Evolutionary conservation across 148 eudicot species (phyloP).

Genomic region (Selenicereus undatus): DNA sequence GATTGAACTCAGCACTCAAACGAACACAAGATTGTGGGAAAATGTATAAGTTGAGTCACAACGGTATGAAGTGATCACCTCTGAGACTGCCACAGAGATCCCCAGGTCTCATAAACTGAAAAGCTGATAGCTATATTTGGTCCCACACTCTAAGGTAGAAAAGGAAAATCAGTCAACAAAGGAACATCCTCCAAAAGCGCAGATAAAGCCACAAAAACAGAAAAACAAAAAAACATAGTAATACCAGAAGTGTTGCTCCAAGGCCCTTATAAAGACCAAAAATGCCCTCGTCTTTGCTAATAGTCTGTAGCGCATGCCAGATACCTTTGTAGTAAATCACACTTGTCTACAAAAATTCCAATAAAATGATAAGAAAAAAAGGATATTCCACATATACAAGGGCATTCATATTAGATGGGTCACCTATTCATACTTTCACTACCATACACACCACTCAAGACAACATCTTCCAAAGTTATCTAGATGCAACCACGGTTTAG

Average conservation of each 20-base stretch:
- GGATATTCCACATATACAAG: too few species aligned
- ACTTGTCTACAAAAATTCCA: conserved; percentile 57
- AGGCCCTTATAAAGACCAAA: conserved; percentile 94
- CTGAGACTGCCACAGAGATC: conserved; percentile 64
- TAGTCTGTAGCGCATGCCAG: conserved; percentile 72
- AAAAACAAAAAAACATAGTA: too few species aligned
- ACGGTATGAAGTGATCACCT: conserved; percentile 40
- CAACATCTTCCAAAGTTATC: too few species aligned
- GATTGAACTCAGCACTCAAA: neutral
- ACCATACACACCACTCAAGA: too few species aligned
- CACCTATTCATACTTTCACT: too few species aligned
- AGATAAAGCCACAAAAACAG: neutral
- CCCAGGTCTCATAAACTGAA: conserved; percentile 82
- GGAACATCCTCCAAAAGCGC: conserved; percentile 1
- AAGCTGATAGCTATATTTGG: conserved; percentile 95
- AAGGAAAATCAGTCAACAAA: neutral
- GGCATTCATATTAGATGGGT: too few species aligned
- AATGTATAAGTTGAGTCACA: neutral
- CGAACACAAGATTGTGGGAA: neutral
- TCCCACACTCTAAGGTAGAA: conserved; percentile 75
- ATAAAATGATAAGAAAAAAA: neutral
- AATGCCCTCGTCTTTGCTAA: conserved; percentile 70
- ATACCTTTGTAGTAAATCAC: conserved; percentile 79
- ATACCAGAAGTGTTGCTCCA: conserved; percentile 87
- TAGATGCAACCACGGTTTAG: too few species aligned